phyloP scores from a whole-genome alignment of 345 rosid species.

The Arabidopsis thaliana region DNA sequence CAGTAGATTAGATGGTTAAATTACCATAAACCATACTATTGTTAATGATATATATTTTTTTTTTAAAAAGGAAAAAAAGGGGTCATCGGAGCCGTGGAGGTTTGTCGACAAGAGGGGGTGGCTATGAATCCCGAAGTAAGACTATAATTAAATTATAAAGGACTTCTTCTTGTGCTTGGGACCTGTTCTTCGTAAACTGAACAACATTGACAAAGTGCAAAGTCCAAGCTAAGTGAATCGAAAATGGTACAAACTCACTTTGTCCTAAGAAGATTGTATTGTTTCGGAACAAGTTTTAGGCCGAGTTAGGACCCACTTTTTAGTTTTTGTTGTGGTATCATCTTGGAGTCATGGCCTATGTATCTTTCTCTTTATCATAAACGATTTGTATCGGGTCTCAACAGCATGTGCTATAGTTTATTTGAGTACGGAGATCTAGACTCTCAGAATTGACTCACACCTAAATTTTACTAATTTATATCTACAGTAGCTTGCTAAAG shows the following conservation, averaged over 20 bases:
- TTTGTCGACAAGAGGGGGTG: constrained; percentile 39
- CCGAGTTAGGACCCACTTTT: constrained; percentile 31
- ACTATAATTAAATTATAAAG: background rate
- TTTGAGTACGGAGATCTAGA: constrained; percentile 2
- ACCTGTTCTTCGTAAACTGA: constrained; percentile 44
- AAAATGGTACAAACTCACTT: constrained; percentile 39
- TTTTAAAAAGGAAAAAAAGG: background rate
- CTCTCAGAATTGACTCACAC: constrained; percentile 25
- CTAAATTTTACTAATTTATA: constrained; percentile 7
- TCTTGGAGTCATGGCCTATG: constrained; percentile 29
- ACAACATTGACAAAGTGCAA: constrained; percentile 36
- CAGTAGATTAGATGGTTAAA: background rate
- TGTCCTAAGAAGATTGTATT: constrained; percentile 30
- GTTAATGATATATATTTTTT: background rate
- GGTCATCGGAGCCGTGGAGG: constrained; percentile 14
- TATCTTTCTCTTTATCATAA: background rate
- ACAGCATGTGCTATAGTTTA: constrained; percentile 34
- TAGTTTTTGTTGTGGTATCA: constrained; percentile 18
- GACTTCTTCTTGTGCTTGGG: constrained; percentile 40
- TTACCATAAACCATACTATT: background rate
- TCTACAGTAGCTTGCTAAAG: constrained; percentile 1
- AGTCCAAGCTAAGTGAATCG: constrained; percentile 43
- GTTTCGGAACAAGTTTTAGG: constrained; percentile 32
- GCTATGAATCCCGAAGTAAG: constrained; percentile 34
- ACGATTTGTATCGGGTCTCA: background rate